phyloP scores from a whole-genome alignment of 2,329 filamentous ascomycete genomes.

The Pseudogymnoascus sp. region DNA sequence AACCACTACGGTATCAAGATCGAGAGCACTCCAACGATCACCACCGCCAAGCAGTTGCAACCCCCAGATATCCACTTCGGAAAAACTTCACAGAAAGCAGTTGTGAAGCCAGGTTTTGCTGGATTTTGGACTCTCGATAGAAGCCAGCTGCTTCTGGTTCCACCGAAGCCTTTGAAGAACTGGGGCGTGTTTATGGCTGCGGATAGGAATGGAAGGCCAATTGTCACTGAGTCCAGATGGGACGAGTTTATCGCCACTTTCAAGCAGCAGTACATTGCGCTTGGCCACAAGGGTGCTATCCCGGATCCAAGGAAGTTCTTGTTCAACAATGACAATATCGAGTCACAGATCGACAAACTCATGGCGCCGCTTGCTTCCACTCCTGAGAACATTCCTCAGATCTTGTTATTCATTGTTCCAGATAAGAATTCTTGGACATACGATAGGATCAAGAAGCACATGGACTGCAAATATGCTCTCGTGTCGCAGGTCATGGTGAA shows the following conservation, averaged over 20 bases:
- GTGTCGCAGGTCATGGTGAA: conserved; percentile 76
- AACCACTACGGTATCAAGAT: conserved; percentile 68
- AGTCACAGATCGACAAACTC: neutral
- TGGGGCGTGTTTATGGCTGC: conserved; percentile 1
- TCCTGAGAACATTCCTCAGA: conserved; percentile 45
- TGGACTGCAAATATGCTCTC: conserved; percentile 77
- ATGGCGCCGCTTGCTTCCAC: neutral
- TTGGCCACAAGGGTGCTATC: conserved; percentile 48
- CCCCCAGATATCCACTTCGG: conserved; percentile 2
- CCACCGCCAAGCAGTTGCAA: neutral
- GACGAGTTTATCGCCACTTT: conserved; percentile 52
- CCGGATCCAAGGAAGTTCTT: neutral
- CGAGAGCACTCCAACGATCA: conserved; percentile 33
- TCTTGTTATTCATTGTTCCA: conserved; percentile 72
- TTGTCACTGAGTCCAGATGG: neutral
- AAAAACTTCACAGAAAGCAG: neutral
- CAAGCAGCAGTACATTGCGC: conserved; percentile 48
- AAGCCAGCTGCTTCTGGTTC: neutral
- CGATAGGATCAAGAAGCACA: conserved; percentile 79
- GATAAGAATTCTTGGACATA: conserved; percentile 68
- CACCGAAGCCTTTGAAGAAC: neutral
- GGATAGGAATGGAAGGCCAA: neutral
- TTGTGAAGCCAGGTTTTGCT: conserved; percentile 3
- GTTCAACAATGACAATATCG: conserved; percentile 7
- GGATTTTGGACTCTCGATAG: conserved; percentile 1